These are phyloP conservation scores for Malus hybrid DNA, from an alignment of 331 rosid genomes.

Conservation along the genomic window DNA sequence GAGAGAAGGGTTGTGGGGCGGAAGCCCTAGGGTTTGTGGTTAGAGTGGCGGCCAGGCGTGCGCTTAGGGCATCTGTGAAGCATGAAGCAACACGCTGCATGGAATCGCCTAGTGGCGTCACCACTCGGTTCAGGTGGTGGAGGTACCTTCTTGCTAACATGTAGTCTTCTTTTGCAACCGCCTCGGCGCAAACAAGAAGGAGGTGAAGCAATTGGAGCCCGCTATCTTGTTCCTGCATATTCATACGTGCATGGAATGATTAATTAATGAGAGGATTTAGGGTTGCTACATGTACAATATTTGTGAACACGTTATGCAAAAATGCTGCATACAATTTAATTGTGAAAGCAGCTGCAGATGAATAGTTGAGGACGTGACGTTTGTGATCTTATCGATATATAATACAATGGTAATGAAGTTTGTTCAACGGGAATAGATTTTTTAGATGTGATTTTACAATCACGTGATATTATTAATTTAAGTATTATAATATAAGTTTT, in stretches of 20 bases:
- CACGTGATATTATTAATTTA: no score
- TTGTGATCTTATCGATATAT: no score
- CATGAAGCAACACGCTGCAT: conserved; percentile 89
- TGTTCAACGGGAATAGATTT: no score
- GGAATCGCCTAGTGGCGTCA: conserved; percentile 72
- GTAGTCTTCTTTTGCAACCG: conserved; percentile 84
- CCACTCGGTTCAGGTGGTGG: conserved; percentile 67
- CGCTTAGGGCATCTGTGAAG: conserved; percentile 70
- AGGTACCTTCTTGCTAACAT: conserved; percentile 79
- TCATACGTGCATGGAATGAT: neutral
- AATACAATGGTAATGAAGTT: no score
- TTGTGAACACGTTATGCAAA: no score
- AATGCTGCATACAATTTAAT: neutral
- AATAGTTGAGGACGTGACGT: neutral
- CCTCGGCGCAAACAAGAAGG: conserved; percentile 87
- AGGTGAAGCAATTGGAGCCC: conserved; percentile 95
- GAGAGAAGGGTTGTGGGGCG: conserved; percentile 20
- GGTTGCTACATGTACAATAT: no score
- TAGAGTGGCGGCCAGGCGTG: conserved; percentile 64
- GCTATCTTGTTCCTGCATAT: conserved; percentile 67
- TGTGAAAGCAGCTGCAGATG: neutral
- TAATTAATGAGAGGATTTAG: neutral
- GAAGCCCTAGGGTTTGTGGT: conserved; percentile 18
- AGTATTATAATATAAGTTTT: no score
- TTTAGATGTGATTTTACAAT: rapidly evolving